Conservation (phyloP, 805 yeast genomes). For the Sugiyamaella chiloensis region DNA sequence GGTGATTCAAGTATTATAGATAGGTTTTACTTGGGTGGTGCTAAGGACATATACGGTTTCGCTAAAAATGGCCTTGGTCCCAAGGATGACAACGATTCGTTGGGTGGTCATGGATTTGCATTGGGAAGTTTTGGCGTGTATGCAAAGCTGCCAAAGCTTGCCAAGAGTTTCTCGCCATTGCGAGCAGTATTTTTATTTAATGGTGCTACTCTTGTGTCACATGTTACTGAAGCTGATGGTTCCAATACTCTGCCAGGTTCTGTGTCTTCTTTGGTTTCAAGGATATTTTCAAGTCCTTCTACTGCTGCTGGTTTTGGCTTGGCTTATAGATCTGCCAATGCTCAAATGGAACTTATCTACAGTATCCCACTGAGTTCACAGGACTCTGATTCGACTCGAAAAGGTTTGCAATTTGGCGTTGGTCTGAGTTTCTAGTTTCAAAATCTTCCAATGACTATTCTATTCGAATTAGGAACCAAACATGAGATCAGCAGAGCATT, state of each 20-base stretch:
- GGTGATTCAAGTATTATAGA: constrained; percentile 55
- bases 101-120: constrained; percentile 66
- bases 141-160: constrained; percentile 54
- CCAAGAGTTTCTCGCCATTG: constrained; percentile 43
- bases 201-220: constrained; percentile 54
- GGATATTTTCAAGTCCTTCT: constrained; percentile 36
- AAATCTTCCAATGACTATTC: no score
- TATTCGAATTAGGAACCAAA: no score
- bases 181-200: constrained; percentile 60
- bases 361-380: constrained; percentile 53
- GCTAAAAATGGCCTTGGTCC: constrained; percentile 64
- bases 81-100: constrained; percentile 47
- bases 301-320: constrained; percentile 55
- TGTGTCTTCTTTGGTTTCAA: background rate
- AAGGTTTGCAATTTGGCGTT: constrained; percentile 60
- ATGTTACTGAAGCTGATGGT: constrained; percentile 9
- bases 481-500: no score
- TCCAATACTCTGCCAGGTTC: constrained; percentile 28
- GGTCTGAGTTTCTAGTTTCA: constrained; percentile 39
- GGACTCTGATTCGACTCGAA: constrained; percentile 45
- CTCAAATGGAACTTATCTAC: constrained; percentile 61
- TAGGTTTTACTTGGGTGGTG: constrained; percentile 77
- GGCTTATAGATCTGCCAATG: constrained; percentile 54
- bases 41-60: constrained; percentile 63
- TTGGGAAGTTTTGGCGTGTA: constrained; percentile 55